Conservation (phyloP, 192 early-diverging fungal genomes). For the Coemansia sp. region DNA sequence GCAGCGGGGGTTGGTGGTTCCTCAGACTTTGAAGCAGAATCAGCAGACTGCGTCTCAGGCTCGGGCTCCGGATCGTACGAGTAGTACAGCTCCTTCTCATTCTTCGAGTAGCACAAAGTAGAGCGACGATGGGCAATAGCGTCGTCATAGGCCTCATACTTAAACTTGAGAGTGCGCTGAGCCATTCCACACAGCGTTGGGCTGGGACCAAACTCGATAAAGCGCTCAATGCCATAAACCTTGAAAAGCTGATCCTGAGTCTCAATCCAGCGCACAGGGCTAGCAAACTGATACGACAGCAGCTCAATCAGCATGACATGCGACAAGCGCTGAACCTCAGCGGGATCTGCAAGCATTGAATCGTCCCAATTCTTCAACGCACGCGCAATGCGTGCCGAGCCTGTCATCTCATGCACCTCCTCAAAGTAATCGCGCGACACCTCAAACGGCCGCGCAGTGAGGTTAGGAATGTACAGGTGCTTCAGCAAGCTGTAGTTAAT, state of each 20-base stretch:
- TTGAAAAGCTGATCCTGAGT: constrained; percentile 92
- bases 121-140: constrained; percentile 86
- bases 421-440: constrained; percentile 76
- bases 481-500: constrained; percentile 79
- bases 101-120: constrained; percentile 86
- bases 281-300: constrained; percentile 92
- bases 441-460: constrained; percentile 84
- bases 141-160: constrained; percentile 94
- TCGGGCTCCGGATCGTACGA: constrained; percentile 72
- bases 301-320: constrained; percentile 86
- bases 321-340: constrained; percentile 81
- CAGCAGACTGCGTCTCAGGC: constrained; percentile 40
- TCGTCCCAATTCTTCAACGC: constrained; percentile 81
- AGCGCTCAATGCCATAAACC: constrained; percentile 77
- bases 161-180: constrained; percentile 88
- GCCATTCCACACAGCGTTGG: constrained; percentile 94
- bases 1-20: constrained; percentile 45
- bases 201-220: constrained; percentile 90
- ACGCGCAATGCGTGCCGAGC: constrained; percentile 71
- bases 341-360: constrained; percentile 61
- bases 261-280: constrained; percentile 95
- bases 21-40: constrained; percentile 55
- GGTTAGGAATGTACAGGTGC: constrained; percentile 93
- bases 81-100: constrained; percentile 93
- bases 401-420: constrained; percentile 68